These are phyloP conservation scores for Solanum megistacrolobum DNA, from an alignment of 257 asterid genomes.

Conservation along the genomic window DNA sequence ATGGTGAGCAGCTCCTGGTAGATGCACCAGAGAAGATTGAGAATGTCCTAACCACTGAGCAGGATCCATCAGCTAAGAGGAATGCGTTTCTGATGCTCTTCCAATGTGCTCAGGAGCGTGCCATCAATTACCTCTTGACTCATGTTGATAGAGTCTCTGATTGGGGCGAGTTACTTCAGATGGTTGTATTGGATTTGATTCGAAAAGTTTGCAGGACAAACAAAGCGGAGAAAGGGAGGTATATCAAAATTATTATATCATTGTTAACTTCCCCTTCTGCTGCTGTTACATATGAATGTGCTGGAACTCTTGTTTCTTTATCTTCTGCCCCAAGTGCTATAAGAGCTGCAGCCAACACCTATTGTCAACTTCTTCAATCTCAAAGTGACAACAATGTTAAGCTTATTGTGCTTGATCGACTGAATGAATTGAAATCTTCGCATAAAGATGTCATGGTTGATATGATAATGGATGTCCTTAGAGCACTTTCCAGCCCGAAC, in stretches of 20 bases:
- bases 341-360: slow-evolving; percentile 88
- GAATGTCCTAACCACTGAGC: slow-evolving; percentile 71
- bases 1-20: slow-evolving; percentile 80
- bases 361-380: slow-evolving; percentile 88
- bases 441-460: slow-evolving; percentile 81
- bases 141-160: slow-evolving; percentile 71
- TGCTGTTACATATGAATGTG: slow-evolving; percentile 87
- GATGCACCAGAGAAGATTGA: slow-evolving; percentile 96
- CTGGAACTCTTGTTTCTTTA: slow-evolving; percentile 86
- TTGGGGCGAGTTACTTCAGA: slow-evolving; percentile 86
- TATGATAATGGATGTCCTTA: slow-evolving; percentile 84
- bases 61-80: slow-evolving; percentile 82
- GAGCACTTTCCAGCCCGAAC: slow-evolving; percentile 89
- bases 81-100: slow-evolving; percentile 94
- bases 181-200: slow-evolving; percentile 88
- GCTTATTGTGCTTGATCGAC: slow-evolving; percentile 81
- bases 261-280: slow-evolving; percentile 77
- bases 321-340: slow-evolving; percentile 95
- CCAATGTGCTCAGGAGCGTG: slow-evolving; percentile 87
- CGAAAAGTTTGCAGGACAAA: slow-evolving; percentile 86
- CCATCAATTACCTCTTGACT: slow-evolving; percentile 64
- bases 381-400: slow-evolving; percentile 91
- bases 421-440: slow-evolving; percentile 70
- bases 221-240: slow-evolving; percentile 82
- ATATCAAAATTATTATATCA: slow-evolving; percentile 78